Conservation (phyloP, 2,329 filamentous ascomycete genomes). For the Xylariaceae sp. region DNA sequence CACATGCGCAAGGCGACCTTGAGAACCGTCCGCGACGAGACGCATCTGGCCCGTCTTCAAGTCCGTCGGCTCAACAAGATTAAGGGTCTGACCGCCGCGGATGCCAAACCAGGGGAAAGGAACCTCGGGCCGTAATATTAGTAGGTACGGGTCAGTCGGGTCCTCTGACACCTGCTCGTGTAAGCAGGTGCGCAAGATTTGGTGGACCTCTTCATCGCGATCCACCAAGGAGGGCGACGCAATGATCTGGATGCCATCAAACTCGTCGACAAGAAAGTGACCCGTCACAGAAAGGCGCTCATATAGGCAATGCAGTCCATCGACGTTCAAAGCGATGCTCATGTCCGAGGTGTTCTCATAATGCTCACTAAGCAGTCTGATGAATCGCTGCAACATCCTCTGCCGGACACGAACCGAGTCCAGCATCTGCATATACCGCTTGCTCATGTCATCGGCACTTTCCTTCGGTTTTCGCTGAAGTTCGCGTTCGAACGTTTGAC, state of each 20-base stretch:
- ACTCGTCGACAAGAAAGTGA: conserved; percentile 81
- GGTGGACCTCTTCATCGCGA: conserved; percentile 74
- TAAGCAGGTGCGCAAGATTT: conserved; percentile 68
- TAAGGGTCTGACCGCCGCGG: conserved; percentile 63
- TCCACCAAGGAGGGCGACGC: conserved; percentile 74
- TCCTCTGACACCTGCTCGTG: conserved; percentile 61
- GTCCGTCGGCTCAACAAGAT: conserved; percentile 76
- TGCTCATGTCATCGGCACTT: conserved; percentile 83
- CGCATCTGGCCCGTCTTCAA: conserved; percentile 81
- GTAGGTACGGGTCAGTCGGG: conserved; percentile 71
- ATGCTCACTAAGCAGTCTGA: conserved; percentile 79
- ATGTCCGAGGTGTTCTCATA: conserved; percentile 98
- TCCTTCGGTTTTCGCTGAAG: conserved; percentile 80
- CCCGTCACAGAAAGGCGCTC: conserved; percentile 75
- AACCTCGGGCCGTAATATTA: conserved; percentile 79
- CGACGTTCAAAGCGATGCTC: conserved; percentile 67
- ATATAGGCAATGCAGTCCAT: conserved; percentile 69
- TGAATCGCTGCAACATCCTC: conserved; percentile 93
- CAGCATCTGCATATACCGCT: conserved; percentile 89
- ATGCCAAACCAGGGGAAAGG: conserved; percentile 76
- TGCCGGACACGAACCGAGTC: conserved; percentile 96
- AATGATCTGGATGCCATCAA: conserved; percentile 74
- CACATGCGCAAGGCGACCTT: conserved; percentile 71
- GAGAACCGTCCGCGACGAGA: conserved; percentile 82
- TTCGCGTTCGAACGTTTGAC: conserved; percentile 86